Percentiles rank a stretch among this genome's conserved stretches.
These are phyloP conservation scores for Irpex rosettiformis DNA, from an alignment of 1,284 basidiomycete species.

Conservation along the genomic window DNA sequence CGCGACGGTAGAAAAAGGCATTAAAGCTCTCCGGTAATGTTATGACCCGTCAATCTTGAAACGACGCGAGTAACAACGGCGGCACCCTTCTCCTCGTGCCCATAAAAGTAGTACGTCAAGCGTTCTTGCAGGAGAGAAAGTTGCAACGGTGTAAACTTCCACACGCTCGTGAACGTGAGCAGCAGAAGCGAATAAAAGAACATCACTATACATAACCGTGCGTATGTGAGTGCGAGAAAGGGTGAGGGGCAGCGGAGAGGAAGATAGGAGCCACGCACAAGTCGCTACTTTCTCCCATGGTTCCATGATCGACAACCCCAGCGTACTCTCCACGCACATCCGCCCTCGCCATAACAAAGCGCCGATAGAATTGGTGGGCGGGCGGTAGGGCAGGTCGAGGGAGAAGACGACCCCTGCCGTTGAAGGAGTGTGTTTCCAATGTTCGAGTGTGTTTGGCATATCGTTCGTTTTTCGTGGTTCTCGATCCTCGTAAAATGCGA, in stretches of 20 bases:
- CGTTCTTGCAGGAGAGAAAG: slow-evolving; percentile 28
- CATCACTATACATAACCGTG: too few relatives aligned
- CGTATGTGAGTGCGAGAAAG: too few relatives aligned
- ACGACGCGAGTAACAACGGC: slow-evolving; percentile 7
- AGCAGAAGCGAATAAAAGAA: slow-evolving; percentile 28
- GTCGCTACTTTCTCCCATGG: slow-evolving; percentile 59
- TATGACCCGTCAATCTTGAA: slow-evolving; percentile 3
- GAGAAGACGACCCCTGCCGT: slow-evolving; percentile 22
- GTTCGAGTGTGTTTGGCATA: slow-evolving; percentile 21
- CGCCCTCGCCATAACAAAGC: slow-evolving; percentile 44
- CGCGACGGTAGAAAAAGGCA: too few relatives aligned
- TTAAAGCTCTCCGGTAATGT: background rate
- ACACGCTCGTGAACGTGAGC: slow-evolving; percentile 31
- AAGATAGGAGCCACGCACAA: slow-evolving; percentile 32
- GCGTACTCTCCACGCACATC: slow-evolving; percentile 50
- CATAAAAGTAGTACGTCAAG: slow-evolving; percentile 36
- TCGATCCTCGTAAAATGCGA: too few relatives aligned
- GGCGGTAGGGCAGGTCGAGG: slow-evolving; percentile 29
- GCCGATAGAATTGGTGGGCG: slow-evolving; percentile 34
- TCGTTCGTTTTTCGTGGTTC: too few relatives aligned
- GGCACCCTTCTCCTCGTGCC: slow-evolving; percentile 21
- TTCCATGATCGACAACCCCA: slow-evolving; percentile 50
- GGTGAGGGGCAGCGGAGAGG: slow-evolving; percentile 2
- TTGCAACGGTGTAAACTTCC: slow-evolving; percentile 34
- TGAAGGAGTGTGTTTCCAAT: slow-evolving; percentile 25